Percentiles rank a stretch among this genome's conserved stretches.
Conservation (phyloP, 1,284 basidiomycete genomes). For the Somion occarium region DNA sequence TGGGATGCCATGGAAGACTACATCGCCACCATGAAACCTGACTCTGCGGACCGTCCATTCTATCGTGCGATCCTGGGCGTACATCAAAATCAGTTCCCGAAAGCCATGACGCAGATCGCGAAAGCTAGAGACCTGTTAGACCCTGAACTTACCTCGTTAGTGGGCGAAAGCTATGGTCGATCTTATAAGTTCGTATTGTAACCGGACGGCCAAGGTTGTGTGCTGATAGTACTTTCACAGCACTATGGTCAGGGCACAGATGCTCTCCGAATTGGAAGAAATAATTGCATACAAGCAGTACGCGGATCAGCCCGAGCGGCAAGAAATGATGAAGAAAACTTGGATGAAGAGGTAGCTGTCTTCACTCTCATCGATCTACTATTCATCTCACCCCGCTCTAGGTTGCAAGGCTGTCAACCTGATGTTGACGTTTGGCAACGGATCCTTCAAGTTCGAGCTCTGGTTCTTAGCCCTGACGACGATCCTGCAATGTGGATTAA, state of each 20-base stretch:
- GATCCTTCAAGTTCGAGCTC: conserved; percentile 91
- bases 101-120: conserved; percentile 87
- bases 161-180: conserved; percentile 94
- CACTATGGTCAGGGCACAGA: conserved; percentile 96
- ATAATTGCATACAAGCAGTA: conserved; percentile 96
- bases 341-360: conserved; percentile 85
- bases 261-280: conserved; percentile 98
- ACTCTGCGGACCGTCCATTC: conserved; percentile 94
- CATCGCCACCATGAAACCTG: conserved; percentile 89
- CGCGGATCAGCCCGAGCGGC: conserved; percentile 91
- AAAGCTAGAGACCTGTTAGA: conserved; percentile 95
- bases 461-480: conserved; percentile 91
- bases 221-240: conserved; percentile 44
- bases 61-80: conserved; percentile 95
- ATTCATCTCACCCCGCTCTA: conserved; percentile 28
- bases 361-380: not conserved
- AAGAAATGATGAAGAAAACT: conserved; percentile 81
- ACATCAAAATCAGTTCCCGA: conserved; percentile 93
- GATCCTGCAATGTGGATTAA: conserved; percentile 98
- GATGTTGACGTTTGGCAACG: conserved; percentile 99
- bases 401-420: conserved; percentile 93
- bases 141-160: conserved; percentile 87
- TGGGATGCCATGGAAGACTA: conserved; percentile 99
- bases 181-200: conserved; percentile 80
- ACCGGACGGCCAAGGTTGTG: too few relatives aligned